Evolutionary conservation across 2,329 filamentous ascomycete genomes (phyloP).

Genomic region (Akanthomyces muscarius): DNA sequence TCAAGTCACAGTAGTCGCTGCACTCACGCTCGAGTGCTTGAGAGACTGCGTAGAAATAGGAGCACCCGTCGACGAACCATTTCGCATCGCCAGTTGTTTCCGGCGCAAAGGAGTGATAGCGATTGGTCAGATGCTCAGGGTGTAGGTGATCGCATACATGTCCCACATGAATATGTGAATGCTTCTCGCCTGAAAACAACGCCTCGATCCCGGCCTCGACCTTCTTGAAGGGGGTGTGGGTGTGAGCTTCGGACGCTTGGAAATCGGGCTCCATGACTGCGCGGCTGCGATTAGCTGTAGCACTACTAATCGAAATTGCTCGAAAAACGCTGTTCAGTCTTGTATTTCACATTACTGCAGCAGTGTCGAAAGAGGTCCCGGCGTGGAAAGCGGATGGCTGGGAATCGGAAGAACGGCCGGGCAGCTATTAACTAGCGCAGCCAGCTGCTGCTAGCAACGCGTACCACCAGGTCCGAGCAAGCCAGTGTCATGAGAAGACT

Average conservation of each 20-base stretch:
- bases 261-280: conserved; percentile 11
- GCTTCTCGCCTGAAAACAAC: conserved; percentile 37
- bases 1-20: not conserved
- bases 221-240: conserved; percentile 29
- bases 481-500: not conserved
- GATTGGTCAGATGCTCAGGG: conserved; percentile 43
- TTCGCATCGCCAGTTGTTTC: conserved; percentile 71
- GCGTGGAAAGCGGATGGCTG: conserved; percentile 2
- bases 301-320: not conserved
- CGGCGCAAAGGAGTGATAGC: conserved; percentile 67
- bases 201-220: conserved; percentile 41
- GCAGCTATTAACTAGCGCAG: not conserved
- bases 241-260: conserved; percentile 2
- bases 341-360: not conserved
- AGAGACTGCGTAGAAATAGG: conserved; percentile 82
- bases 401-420: not conserved
- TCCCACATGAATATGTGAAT: conserved; percentile 42
- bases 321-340: not conserved
- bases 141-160: conserved; percentile 40
- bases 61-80: conserved; percentile 83
- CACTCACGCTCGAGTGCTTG: conserved; percentile 63
- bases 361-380: not conserved
- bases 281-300: not conserved
- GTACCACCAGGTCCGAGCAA: not conserved
- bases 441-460: not conserved